Base-by-base conservation (phyloP, 192 early-diverging fungal genomes). In the Rhizophagus sp. region DNA sequence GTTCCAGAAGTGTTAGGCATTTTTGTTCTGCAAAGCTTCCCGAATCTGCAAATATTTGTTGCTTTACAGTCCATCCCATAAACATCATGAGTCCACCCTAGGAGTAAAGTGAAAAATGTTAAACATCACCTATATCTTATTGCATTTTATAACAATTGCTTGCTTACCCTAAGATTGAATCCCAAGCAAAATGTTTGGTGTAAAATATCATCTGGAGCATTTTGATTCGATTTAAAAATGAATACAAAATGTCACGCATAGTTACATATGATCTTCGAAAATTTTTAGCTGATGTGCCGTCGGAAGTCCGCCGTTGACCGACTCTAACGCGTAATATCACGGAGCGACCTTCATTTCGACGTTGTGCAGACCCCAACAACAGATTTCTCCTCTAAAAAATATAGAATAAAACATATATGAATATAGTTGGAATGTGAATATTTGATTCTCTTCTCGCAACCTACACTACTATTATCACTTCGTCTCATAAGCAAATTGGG, bases 331-430 rank as follows among this genome's bases (percentile, higher is more conserved):
- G 73, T 15, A 81, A 65, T 19, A 62, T 50, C 6, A 81, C 44
- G 19, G 80, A 81, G 27, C 73, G 74, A 76, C 80, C 80, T 81
- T 81, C 73, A 13, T 81, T 81, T 41, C 74, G 44, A 27, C 73
- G 73, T 76, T 75, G 73, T 15, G 73, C 61, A 30, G 80, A 75
- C 65, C 73, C 80, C 80, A 81, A 44, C 52, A 81, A 61, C 80
- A 81, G 12, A 81, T 81, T 52, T 81, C 66, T 8, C 80, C 74
- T n/a, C 74, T 81, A 81, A 68, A 81, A 68, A 68, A 30, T 68
- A 76, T 68, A 39, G 50, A 25, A 41, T 25, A 68, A 33, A 25
- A 50, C 65, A 24, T 33, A 25, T 30, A 27, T 15, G 33, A 69
- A 49, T 72, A 49, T n/a, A 49, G 8, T 49, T n/a, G 8, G 8